A percentile compares a stretch with the other conserved stretches of the same genome.
These are phyloP conservation scores for Fusarium algeriense DNA, from an alignment of 2,329 filamentous ascomycete genomes.

Conservation along the genomic window DNA sequence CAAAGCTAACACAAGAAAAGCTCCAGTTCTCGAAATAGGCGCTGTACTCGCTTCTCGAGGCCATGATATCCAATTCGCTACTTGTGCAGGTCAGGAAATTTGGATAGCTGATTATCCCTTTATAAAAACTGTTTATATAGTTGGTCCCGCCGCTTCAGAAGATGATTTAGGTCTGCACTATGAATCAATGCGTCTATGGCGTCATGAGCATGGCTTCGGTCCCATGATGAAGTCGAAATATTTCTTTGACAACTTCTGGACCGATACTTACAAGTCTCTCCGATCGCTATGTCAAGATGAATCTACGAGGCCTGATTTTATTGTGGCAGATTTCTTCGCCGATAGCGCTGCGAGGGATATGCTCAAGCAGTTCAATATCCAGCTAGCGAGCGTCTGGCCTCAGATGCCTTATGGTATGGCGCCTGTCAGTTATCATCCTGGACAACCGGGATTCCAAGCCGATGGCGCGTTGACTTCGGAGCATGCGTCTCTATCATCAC, in stretches of 20 bases:
- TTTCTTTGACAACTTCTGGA: slow-evolving; percentile 55
- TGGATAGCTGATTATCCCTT: slow-evolving; percentile 51
- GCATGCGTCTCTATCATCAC: slow-evolving; percentile 53
- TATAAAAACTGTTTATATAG: slow-evolving; percentile 48
- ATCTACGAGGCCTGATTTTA: slow-evolving; percentile 52
- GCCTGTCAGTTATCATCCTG: slow-evolving; percentile 55
- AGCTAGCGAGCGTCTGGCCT: slow-evolving; percentile 56
- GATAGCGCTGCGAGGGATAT: slow-evolving; percentile 58
- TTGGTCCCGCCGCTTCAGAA: slow-evolving; percentile 49
- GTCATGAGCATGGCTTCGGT: slow-evolving; percentile 49
- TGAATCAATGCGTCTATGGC: slow-evolving; percentile 51
- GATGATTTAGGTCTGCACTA: slow-evolving; percentile 52
- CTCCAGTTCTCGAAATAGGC: slow-evolving; percentile 54
- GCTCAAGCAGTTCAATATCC: slow-evolving; percentile 52
- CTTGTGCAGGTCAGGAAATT: slow-evolving; percentile 52
- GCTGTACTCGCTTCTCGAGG: slow-evolving; percentile 51
- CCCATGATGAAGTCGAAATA: slow-evolving; percentile 53
- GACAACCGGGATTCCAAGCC: slow-evolving; percentile 57
- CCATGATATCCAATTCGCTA: slow-evolving; percentile 55
- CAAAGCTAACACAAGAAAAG: slow-evolving; percentile 35
- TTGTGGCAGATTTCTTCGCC: slow-evolving; percentile 59
- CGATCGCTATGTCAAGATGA: slow-evolving; percentile 30
- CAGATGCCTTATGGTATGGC: slow-evolving; percentile 57
- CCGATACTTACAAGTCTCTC: slow-evolving; percentile 44
- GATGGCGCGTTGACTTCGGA: slow-evolving; percentile 54